Evolutionary conservation across 1,284 basidiomycete species (phyloP).

Genomic region (Schizophyllum commune): DNA sequence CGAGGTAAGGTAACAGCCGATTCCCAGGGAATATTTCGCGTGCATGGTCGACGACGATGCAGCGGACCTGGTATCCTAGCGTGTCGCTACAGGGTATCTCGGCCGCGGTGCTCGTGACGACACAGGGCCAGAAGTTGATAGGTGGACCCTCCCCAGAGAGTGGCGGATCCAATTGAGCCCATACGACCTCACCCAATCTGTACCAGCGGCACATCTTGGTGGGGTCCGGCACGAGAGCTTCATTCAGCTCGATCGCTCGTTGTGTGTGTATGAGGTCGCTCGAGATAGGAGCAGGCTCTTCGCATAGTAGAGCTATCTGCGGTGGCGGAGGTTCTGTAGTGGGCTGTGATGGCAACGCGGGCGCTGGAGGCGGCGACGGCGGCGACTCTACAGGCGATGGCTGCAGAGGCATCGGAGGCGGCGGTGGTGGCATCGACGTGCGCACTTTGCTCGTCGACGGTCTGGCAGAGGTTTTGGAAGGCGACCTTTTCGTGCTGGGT

Average conservation of each 20-base stretch:
- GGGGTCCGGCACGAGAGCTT: slow-evolving; percentile 34
- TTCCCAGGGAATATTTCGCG: neutral
- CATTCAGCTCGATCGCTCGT: slow-evolving; percentile 48
- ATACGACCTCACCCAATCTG: slow-evolving; percentile 64
- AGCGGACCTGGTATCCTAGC: neutral
- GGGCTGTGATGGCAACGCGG: neutral
- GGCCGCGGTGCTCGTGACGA: slow-evolving; percentile 53
- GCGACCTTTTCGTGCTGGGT: slow-evolving; percentile 17
- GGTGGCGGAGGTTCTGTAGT: neutral
- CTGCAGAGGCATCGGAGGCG: neutral
- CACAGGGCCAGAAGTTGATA: slow-evolving; percentile 66
- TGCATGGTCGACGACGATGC: neutral
- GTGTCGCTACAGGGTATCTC: slow-evolving; percentile 21
- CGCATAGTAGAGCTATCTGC: neutral
- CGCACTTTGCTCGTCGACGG: neutral
- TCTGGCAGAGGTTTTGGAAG: neutral
- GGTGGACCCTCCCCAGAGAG: slow-evolving; percentile 35
- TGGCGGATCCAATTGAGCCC: slow-evolving; percentile 53
- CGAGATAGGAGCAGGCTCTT: slow-evolving; percentile 14
- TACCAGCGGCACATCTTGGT: slow-evolving; percentile 46
- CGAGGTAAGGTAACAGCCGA: neutral
- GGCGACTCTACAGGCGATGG: neutral
- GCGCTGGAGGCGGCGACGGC: neutral
- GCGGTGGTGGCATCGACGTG: neutral
- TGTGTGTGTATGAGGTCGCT: slow-evolving; percentile 46